Conservation (phyloP, 2,329 filamentous ascomycete genomes). For the Alternaria brassicicola region DNA sequence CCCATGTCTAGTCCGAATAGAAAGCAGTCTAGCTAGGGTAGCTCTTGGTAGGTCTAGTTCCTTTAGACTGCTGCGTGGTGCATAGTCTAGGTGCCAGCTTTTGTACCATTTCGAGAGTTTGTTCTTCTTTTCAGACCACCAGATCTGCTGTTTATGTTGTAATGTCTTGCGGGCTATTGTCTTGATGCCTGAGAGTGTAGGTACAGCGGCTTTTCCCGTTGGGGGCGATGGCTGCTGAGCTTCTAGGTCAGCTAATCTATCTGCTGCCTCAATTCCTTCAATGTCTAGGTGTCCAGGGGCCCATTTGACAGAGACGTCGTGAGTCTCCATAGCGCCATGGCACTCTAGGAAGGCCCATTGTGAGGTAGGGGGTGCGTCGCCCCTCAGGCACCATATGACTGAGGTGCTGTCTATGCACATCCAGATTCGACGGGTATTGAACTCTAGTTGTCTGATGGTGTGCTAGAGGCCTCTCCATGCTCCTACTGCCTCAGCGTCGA, state of each 20-base stretch:
- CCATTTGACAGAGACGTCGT: not conserved
- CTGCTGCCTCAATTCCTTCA: not conserved
- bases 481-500: constrained; percentile 8
- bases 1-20: constrained; percentile 3
- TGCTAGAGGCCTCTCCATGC: constrained; percentile 2
- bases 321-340: constrained; percentile 1
- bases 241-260: not conserved
- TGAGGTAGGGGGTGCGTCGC: not conserved
- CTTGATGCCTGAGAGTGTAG: constrained; percentile 1
- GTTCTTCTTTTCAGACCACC: not conserved
- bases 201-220: not conserved
- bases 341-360: constrained; percentile 13
- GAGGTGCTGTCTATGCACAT: constrained; percentile 13
- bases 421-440: not conserved
- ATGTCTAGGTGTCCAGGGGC: constrained; percentile 1
- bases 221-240: not conserved
- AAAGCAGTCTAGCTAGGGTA: constrained; percentile 2
- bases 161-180: not conserved
- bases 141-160: not conserved
- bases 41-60: not conserved
- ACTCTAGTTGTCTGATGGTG: not conserved
- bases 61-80: not conserved
- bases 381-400: constrained; percentile 11
- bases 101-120: constrained; percentile 8
- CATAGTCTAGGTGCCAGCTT: constrained; percentile 1